Evolutionary conservation across 352 stramenopile species (phyloP), one percentile per base, ranked within the genome.

Genomic region (Globisporangium heterothallicum): DNA sequence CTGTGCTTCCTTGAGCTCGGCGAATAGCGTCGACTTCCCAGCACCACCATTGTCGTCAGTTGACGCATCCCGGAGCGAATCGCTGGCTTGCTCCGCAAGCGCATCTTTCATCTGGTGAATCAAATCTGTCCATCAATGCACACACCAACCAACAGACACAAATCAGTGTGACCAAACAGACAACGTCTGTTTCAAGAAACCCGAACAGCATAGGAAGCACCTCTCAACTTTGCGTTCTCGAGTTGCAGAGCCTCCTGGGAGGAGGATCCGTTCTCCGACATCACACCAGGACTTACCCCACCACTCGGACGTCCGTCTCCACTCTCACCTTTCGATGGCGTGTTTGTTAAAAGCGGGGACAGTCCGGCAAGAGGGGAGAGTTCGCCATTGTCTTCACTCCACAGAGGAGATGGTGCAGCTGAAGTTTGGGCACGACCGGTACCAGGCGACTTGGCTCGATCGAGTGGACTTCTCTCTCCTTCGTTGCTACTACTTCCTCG

Each of bases 41-140:
- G 36, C 19, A 36, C n/a, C n/a, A n/a, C n/a, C n/a, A n/a, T n/a
- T n/a, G n/a, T 56, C 25, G 6, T 42, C 51, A n/a, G 14, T 42
- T 4, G 45, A 25, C 10, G 9, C 19, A 40, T 18, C 21, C 36
- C 18, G 26, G 2, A 38, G 12, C 1, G 60, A 8, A 6, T 72
- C 52, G 21, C 55, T 45, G 18, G 74, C 72, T 57, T 88, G 73
- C 42, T 88, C 60, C 9, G 56, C 47, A 18, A 89, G 64, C 5
- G 78, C 79, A 21, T 88, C 68, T 42, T 80, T 84, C 80, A 92
- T 92, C 42, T 88, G 69, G 24, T 63, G 74, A 52, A 92, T 92
- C n/a, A 89, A 34, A 29, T 86, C 79, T 71, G 29, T 6, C 13
- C 32, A 41, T 1, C 30, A 13, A 21, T 35, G 18, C 16, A 6